Evolutionary conservation across 2,329 filamentous ascomycete species (phyloP).

Genomic region (Claviceps paspali): DNA sequence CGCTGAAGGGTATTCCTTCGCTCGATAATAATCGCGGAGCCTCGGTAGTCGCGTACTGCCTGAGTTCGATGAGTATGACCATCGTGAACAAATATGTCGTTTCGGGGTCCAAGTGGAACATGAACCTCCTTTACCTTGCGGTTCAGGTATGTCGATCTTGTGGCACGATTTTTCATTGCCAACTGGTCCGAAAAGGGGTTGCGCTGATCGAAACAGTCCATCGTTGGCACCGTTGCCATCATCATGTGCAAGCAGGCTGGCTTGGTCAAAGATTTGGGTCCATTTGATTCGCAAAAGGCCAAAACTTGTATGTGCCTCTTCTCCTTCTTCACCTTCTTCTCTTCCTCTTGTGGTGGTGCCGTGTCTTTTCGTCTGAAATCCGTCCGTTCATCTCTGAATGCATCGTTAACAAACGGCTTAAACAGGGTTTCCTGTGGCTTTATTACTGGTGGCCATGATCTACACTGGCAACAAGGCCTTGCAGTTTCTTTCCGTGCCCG

Average conservation of each 20-base stretch:
- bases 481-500: slow-evolving; percentile 90
- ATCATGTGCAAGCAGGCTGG: slow-evolving; percentile 65
- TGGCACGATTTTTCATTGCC: too few relatives aligned
- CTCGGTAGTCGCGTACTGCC: slow-evolving; percentile 80
- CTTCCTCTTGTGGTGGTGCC: not conserved
- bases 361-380: not conserved
- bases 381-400: not conserved
- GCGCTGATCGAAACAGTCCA: slow-evolving; percentile 38
- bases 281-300: slow-evolving; percentile 77
- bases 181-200: not conserved
- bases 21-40: slow-evolving; percentile 62
- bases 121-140: slow-evolving; percentile 88
- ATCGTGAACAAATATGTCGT: slow-evolving; percentile 98
- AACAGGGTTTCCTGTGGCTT: slow-evolving; percentile 85
- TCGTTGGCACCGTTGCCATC: slow-evolving; percentile 80
- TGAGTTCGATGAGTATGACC: slow-evolving; percentile 97
- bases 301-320: slow-evolving; percentile 58
- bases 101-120: slow-evolving; percentile 78
- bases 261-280: slow-evolving; percentile 66
- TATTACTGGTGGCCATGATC: slow-evolving; percentile 97
- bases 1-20: slow-evolving; percentile 2
- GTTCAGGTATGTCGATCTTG: slow-evolving; percentile 59
- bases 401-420: too few relatives aligned
- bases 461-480: slow-evolving; percentile 94
- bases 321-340: not conserved